Conservation (phyloP, 2,329 filamentous ascomycete genomes). For the Myriosclerotinia scirpicola region DNA sequence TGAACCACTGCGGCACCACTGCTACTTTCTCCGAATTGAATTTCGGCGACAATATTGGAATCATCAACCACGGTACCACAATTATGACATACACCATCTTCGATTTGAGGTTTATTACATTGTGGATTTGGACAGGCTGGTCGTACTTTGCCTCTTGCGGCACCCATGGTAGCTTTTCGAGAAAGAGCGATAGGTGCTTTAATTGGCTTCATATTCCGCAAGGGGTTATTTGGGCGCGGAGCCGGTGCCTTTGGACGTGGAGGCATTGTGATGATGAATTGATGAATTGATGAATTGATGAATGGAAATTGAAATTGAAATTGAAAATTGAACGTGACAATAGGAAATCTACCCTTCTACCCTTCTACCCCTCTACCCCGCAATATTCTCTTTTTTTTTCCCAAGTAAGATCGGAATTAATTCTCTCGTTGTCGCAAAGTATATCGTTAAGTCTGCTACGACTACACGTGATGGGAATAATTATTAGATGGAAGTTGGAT, state of each 20-base stretch:
- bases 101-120: conserved; percentile 61
- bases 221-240: conserved; percentile 24
- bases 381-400: conserved; percentile 4
- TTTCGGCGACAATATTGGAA: conserved; percentile 86
- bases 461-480: conserved; percentile 20
- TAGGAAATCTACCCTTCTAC: conserved; percentile 11
- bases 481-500: neutral
- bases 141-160: conserved; percentile 25
- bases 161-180: conserved; percentile 29
- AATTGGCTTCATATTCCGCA: conserved; percentile 30
- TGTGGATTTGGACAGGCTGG: conserved; percentile 56
- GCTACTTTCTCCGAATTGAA: conserved; percentile 85
- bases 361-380: conserved; percentile 26
- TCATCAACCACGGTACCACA: conserved; percentile 85
- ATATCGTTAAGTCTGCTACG: neutral
- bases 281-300: conserved; percentile 8
- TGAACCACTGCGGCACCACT: conserved; percentile 87
- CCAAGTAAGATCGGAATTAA: neutral
- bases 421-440: neutral
- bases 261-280: conserved; percentile 1
- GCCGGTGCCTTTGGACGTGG: conserved; percentile 14
- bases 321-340: neutral
- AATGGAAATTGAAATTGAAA: conserved; percentile 3
- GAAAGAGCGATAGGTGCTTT: conserved; percentile 31
- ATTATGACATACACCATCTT: conserved; percentile 71